phyloP scores from a whole-genome alignment of 257 asterid genomes.

The Solanum chiquidenum region DNA sequence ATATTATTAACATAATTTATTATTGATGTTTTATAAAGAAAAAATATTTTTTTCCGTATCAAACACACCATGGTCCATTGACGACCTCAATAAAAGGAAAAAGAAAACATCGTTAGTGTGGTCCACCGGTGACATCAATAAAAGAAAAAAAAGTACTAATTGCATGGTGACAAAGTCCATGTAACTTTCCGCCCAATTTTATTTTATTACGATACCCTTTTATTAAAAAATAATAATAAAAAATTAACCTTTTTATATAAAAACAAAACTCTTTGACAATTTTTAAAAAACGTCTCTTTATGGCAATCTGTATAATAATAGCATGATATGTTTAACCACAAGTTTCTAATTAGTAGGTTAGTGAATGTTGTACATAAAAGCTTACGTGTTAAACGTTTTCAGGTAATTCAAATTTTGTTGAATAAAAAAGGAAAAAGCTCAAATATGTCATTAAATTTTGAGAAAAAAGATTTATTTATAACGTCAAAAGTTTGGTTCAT shows the following conservation, averaged over 20 bases:
- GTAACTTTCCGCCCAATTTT: neutral
- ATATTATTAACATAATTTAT: no score
- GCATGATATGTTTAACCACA: neutral
- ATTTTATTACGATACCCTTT: neutral
- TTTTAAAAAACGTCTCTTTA: neutral
- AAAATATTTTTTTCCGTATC: no score
- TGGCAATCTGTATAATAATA: neutral
- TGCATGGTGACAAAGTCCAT: neutral
- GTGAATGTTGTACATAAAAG: neutral
- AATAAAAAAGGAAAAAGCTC: no score
- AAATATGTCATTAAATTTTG: no score
- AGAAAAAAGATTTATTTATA: no score
- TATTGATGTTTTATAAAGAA: no score
- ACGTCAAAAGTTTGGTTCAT: no score
- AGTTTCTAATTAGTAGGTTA: neutral
- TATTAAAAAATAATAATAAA: no score
- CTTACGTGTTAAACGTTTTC: neutral
- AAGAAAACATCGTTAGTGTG: neutral
- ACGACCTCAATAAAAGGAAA: no score
- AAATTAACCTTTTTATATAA: neutral
- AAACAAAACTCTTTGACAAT: neutral
- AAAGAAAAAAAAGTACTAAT: neutral
- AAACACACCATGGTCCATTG: no score
- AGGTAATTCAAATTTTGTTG: no score
- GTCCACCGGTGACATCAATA: neutral